Evolutionary conservation across 1,284 basidiomycete species (phyloP).

Genomic region (Malassezia pachydermatis): DNA sequence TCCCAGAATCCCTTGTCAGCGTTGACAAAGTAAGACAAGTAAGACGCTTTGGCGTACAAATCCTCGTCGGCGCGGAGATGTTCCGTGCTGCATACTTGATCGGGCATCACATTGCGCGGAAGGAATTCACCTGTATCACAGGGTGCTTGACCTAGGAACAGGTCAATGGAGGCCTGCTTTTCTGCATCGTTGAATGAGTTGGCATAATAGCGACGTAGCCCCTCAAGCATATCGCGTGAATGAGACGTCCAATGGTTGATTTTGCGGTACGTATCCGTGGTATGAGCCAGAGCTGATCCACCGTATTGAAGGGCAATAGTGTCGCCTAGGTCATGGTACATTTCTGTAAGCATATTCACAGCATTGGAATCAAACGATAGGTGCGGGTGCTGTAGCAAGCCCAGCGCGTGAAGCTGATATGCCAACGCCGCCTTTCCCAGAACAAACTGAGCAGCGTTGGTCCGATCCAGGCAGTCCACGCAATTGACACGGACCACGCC

Average conservation of each 20-base stretch:
- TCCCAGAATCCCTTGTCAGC: slow-evolving; percentile 41
- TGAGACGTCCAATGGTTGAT: slow-evolving; percentile 94
- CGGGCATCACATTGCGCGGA: background rate
- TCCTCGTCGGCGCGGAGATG: slow-evolving; percentile 2
- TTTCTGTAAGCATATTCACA: slow-evolving; percentile 92
- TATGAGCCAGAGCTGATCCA: slow-evolving; percentile 78
- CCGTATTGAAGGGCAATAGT: slow-evolving; percentile 75
- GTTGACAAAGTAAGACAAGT: slow-evolving; percentile 32
- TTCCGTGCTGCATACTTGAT: background rate
- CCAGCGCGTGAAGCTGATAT: slow-evolving; percentile 89
- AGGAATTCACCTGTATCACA: background rate
- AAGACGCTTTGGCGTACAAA: slow-evolving; percentile 20
- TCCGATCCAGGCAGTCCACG: slow-evolving; percentile 82
- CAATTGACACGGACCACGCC: slow-evolving; percentile 59
- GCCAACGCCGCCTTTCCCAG: slow-evolving; percentile 91
- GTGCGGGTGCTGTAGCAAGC: slow-evolving; percentile 61
- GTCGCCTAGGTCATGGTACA: slow-evolving; percentile 65
- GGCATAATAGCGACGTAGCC: slow-evolving; percentile 86
- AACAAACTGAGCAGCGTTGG: slow-evolving; percentile 94
- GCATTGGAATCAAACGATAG: slow-evolving; percentile 88
- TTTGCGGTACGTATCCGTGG: slow-evolving; percentile 89
- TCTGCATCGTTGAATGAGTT: slow-evolving; percentile 82
- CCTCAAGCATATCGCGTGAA: slow-evolving; percentile 92
- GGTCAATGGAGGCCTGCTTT: slow-evolving; percentile 93
- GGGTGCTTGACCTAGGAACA: slow-evolving; percentile 58